Conservation (phyloP, 148 eudicot species). For the Cornus controversa region DNA sequence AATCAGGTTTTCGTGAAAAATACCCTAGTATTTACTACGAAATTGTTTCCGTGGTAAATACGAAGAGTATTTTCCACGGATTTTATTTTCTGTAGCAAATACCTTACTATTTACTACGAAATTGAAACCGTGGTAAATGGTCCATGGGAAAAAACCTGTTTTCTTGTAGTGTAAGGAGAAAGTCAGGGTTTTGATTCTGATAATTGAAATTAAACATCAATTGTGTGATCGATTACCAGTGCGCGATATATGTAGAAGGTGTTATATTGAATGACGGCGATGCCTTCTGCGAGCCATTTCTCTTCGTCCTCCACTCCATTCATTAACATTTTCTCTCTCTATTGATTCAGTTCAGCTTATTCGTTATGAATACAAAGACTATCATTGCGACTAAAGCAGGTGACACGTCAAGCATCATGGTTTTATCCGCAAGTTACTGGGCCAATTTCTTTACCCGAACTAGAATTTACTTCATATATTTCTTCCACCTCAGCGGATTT, state of each 20-base stretch:
- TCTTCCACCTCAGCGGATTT: too few species aligned
- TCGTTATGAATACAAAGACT: neutral
- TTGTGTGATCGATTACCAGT: slow-evolving; percentile 40
- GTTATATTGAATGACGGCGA: slow-evolving; percentile 91
- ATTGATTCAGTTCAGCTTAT: neutral
- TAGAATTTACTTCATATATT: too few species aligned
- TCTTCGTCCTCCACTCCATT: slow-evolving; percentile 88
- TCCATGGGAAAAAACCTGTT: too few species aligned
- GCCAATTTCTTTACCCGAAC: neutral
- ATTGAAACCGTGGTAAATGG: too few species aligned
- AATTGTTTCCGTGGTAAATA: too few species aligned
- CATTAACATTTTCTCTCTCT: slow-evolving; percentile 36
- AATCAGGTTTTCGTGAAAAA: too few species aligned
- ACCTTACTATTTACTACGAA: too few species aligned
- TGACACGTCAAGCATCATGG: neutral
- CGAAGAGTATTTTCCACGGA: too few species aligned
- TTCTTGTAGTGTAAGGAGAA: too few species aligned
- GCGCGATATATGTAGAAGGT: slow-evolving; percentile 95
- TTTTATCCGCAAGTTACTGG: neutral
- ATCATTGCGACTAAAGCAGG: neutral
- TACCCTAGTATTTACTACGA: too few species aligned
- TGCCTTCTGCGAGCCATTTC: slow-evolving; percentile 98
- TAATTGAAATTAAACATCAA: neutral
- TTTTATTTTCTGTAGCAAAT: too few species aligned
- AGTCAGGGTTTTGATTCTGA: neutral